Evolutionary conservation across 179 eudicot genomes (phyloP), one percentile per base, ranked within the genome.

Genomic region (Beta corolliflora): DNA sequence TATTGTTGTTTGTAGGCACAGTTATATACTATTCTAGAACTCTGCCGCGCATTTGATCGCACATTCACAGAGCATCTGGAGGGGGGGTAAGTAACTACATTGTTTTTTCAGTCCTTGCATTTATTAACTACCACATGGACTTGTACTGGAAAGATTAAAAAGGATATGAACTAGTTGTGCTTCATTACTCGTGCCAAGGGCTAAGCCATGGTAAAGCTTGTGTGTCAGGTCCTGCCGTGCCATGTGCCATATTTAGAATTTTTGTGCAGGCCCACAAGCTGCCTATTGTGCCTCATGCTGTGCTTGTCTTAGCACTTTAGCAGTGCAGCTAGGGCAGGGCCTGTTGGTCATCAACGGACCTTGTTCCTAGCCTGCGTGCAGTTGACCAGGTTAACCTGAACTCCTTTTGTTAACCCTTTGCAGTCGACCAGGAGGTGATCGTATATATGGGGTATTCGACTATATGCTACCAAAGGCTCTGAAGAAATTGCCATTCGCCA

Each of bases 41-140:
- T 91, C 66, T 91, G 94, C 77, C 97, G 94, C 78, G 90, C 89
- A 65, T 92, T 92, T 91, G 94, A 91, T 73, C 72, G 82, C 70
- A 84, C 85, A 79, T 91, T 91, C 78, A 88, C 87, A 83, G 92
- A 91, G 85, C 93, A 92, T 81, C 87, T 92, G 19, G 92, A 90
- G 81, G 95, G 95, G 86, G 93, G 95, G 95, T 92, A 84, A 79
- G 64, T 12, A 19, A 25, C 65, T 78, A 25, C 66, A 16, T 23
- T 12, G 44, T 44, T 10, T 36, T 41, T 78, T 36, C 41, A 36
- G 1, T 36, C 41, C 41, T 36, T 36, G 41, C 41, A 36, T 36
- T 36, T 36, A 36, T 36, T 36, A 36, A 36, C 41, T 36, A 36
- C 41, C 4, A 36, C 41, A 36, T 36, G 41, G 41, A 36, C 41